These are phyloP conservation scores for Sindora glabra DNA, from an alignment of 306 rosid species.

Conservation along the genomic window DNA sequence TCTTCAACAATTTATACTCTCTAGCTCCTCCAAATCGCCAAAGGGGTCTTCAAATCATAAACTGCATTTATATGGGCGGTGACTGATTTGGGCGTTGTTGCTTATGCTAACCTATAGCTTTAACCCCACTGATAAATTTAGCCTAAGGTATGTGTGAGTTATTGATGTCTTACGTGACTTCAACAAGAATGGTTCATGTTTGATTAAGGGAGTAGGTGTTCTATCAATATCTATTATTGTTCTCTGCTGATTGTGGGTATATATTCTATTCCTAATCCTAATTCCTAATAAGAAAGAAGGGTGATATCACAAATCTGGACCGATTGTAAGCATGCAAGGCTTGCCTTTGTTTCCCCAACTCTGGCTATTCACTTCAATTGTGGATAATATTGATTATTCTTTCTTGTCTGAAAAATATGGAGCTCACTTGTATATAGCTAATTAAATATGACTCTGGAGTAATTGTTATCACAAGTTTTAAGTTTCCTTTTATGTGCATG, in stretches of 20 bases:
- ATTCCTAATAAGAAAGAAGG: neutral
- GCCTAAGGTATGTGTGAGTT: neutral
- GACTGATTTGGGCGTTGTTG: neutral
- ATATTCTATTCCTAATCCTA: no score
- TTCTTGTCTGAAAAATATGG: neutral
- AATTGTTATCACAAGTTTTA: no score
- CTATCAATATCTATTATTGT: neutral
- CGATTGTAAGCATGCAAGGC: neutral
- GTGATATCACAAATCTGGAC: neutral
- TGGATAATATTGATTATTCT: neutral
- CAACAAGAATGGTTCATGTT: neutral
- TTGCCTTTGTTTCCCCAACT: neutral
- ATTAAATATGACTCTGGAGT: no score
- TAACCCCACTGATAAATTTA: neutral
- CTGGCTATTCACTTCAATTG: neutral
- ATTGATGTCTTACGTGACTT: neutral
- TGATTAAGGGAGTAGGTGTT: neutral
- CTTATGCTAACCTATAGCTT: neutral
- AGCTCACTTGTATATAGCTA: constrained; percentile 6
- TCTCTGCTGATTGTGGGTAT: constrained; percentile 1
- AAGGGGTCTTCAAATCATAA: neutral
- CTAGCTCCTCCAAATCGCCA: neutral
- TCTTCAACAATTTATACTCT: no score
- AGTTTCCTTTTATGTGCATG: no score
- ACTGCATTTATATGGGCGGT: neutral